Base-by-base conservation (phyloP, 2,329 filamentous ascomycete species). In the Xylogone sp. region DNA sequence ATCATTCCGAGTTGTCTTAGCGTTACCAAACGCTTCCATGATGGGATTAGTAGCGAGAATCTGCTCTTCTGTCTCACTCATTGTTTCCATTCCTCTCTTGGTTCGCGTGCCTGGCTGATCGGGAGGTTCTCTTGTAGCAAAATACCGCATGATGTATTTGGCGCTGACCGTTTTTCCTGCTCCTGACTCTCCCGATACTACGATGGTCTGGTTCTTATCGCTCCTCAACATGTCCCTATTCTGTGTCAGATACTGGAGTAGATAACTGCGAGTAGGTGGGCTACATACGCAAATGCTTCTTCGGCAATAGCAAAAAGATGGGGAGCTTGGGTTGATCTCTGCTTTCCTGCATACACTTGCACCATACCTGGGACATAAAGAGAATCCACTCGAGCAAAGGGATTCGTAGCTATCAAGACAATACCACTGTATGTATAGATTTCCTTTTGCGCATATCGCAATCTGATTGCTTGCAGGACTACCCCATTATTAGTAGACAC, bases 61-160 rank as follows among this genome's bases (percentile, higher is more conserved):
- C 70, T 96, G 92, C 75, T 99, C 93, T 73, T 99, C 94, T 1
- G 94, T 99, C 76, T 97, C 90, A 69, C 92, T 97, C 86, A 97
- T 97, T 58, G 86, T 68, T 53, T 89, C 87, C 62, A 84, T 76
- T 55, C 90, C 89, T 66, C 81, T 81, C 71, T 90, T 94, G 50
- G 79, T 79, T 63, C 88, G 85, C 57, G 84, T 86, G 46, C 87
- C 86, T 16, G 90, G 87, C 68, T 92, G 89, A 64, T 95, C 90
- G 51, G 94, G 91, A 7, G 92, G 87, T 72, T 97, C 94, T 81
- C 94, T 86, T 43, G 94, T 99, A 56, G 94, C 94, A 72, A 99
- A 99, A 76, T 99, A 99, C 65, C 94, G 85, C 94, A 99, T 99
- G 69, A 99, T 97, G 74, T 99, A 97, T 76, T 99, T 99, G 63